A percentile compares a stretch with the other conserved stretches of the same genome.
Conservation (phyloP, 495 filamentous ascomycete genomes). For the Neurospora sp. region DNA sequence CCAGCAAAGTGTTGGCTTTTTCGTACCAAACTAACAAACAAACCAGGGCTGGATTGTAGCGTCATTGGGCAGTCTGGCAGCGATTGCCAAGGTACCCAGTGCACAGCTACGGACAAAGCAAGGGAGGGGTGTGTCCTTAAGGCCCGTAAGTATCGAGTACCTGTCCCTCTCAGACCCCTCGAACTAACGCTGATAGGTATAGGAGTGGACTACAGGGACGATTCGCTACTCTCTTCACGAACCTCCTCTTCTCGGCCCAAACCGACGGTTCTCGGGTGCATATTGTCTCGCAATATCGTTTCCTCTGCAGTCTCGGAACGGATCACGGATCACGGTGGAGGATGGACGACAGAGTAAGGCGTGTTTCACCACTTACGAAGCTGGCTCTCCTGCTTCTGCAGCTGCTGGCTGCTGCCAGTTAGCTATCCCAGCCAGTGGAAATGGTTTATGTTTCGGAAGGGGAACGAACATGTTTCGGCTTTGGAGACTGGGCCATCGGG, state of each 20-base stretch:
- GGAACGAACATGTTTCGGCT: neutral
- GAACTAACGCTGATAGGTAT: neutral
- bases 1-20: too few species aligned
- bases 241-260: neutral
- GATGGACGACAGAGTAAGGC: neutral
- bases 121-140: neutral
- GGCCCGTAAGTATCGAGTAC: neutral
- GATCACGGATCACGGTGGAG: neutral
- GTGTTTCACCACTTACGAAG: neutral
- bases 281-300: neutral
- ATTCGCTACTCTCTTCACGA: neutral
- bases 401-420: neutral
- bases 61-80: neutral
- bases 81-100: neutral
- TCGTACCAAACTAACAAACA: too few species aligned
- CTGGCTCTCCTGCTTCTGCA: neutral
- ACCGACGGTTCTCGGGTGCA: neutral
- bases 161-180: neutral
- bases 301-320: neutral
- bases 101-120: neutral
- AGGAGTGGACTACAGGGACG: neutral
- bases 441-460: neutral
- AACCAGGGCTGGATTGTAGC: neutral
- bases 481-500: neutral
- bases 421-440: neutral